phyloP scores from a whole-genome alignment of 2,329 filamentous ascomycete species.

The Juglanconis oblonga region DNA sequence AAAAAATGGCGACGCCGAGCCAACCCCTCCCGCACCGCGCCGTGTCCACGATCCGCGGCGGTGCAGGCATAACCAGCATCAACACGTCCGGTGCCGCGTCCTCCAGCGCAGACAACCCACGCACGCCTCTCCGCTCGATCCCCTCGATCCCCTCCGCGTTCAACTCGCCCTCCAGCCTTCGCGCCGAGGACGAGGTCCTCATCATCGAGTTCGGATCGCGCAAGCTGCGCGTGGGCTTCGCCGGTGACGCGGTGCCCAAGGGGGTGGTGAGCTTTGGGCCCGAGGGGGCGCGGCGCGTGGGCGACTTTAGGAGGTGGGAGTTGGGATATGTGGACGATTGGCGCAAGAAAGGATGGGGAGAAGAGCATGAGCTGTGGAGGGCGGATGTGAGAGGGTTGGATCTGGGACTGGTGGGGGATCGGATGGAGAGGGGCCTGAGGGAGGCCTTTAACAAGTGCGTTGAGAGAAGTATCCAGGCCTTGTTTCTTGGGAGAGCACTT shows the following conservation, averaged over 20 bases:
- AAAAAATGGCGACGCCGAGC: constrained; percentile 42
- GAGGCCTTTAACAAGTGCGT: constrained; percentile 79
- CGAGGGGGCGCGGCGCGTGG: constrained; percentile 71
- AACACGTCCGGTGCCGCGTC: constrained; percentile 9
- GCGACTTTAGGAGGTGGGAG: constrained; percentile 76
- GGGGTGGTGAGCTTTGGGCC: constrained; percentile 68
- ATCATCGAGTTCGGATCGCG: constrained; percentile 81
- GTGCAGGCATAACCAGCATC: constrained; percentile 17
- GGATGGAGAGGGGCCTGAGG: constrained; percentile 76
- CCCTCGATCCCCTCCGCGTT: constrained; percentile 53
- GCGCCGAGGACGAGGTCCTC: constrained; percentile 78
- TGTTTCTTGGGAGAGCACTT: not conserved
- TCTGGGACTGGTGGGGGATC: constrained; percentile 78
- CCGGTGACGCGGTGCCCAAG: constrained; percentile 78
- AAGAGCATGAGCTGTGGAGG: constrained; percentile 72
- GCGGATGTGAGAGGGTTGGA: constrained; percentile 72
- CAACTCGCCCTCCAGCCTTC: constrained; percentile 58
- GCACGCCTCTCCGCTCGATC: constrained; percentile 57
- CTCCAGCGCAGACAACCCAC: constrained; percentile 43
- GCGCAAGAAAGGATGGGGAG: constrained; percentile 56
- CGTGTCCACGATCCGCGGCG: constrained; percentile 54
- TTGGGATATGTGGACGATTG: constrained; percentile 48
- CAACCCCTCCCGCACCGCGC: constrained; percentile 53
- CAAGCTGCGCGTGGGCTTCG: constrained; percentile 78
- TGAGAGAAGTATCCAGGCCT: constrained; percentile 24